Conservation (phyloP, 345 rosid genomes). For the Gossypium herbaceum region DNA sequence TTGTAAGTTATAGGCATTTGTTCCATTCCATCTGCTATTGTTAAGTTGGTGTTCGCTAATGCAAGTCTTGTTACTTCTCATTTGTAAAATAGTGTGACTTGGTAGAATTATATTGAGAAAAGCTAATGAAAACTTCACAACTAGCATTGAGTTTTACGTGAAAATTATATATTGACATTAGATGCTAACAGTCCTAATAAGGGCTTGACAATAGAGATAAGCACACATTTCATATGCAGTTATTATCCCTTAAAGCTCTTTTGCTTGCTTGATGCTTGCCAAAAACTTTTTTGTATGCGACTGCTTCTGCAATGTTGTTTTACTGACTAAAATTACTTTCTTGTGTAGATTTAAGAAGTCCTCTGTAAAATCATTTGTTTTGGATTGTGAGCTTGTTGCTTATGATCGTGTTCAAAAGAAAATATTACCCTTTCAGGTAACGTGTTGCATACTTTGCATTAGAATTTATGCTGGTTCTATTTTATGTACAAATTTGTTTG, state of each 20-base stretch:
- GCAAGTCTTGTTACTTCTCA: neutral
- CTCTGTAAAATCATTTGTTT: slow-evolving; percentile 63
- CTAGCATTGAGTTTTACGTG: neutral
- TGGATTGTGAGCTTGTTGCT: slow-evolving; percentile 95
- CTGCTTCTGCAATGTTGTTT: neutral
- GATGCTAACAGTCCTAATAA: neutral
- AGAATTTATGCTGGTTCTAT: neutral
- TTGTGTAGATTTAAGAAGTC: slow-evolving; percentile 71
- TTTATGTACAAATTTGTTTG: neutral
- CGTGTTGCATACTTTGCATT: neutral
- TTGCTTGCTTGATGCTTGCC: neutral
- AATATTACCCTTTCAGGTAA: slow-evolving; percentile 95
- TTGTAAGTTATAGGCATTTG: neutral
- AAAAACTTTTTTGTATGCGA: neutral
- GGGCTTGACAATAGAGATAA: slow-evolving; percentile 10
- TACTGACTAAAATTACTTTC: slow-evolving; percentile 19
- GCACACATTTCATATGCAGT: neutral
- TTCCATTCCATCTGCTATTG: neutral
- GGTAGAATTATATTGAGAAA: neutral
- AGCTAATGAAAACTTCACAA: neutral
- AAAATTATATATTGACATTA: neutral
- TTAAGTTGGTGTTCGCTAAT: neutral
- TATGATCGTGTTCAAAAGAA: slow-evolving; percentile 66
- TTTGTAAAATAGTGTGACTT: neutral
- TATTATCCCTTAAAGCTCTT: neutral